Evolutionary conservation across 805 yeast genomes (phyloP), one percentile per base, ranked within the genome.

Genomic region (Candida suzukii): DNA sequence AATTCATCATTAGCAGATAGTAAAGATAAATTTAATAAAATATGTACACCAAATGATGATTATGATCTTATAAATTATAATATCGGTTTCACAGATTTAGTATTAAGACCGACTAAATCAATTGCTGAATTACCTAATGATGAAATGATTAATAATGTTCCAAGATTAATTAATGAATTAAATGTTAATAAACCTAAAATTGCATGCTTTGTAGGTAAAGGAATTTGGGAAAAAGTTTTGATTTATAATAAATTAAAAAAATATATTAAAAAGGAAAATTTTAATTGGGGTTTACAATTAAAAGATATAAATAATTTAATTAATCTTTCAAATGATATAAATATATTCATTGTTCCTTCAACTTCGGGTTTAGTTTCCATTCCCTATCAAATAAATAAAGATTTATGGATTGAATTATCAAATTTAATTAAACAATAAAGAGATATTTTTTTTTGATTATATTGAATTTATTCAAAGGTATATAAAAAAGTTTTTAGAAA

Each of bases 41-140:
- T 13, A 2, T 44, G 45, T 12, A 26, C 41, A 18, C 43, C 56
- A 10, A 34, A 45, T 30, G 48, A 52, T 34, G 57, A 52, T 34
- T 49, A 43, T 42, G 45, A 39, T 7, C 40, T 80, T 10, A 52
- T 66, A 1, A 54, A 62, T 13, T 73, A 66, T 47, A 58, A 66
- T 3, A 69, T 81, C 3, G 93, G 91, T 0, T 82, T 84, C 56
- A 80, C 90, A 0, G 91, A 84, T 48, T 61, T 84, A 46, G 83
- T 82, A 2, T 60, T 72, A 30, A 57, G 91, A 35, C 78, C 87
- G 20, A 83, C 90, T 0, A 64, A 64, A 38, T 69, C 76, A 7
- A 79, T 80, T 1, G 67, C 64, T 26, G 84, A 83, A 47, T 64
- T 84, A 19, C 54, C 71, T 2, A 42, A 46, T 20, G 41, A 45